A percentile compares a stretch with the other conserved stretches of the same genome.
Evolutionary conservation across 768 basidiomycete species (phyloP).

Genomic region (Lepiota brunneoincarnata): DNA sequence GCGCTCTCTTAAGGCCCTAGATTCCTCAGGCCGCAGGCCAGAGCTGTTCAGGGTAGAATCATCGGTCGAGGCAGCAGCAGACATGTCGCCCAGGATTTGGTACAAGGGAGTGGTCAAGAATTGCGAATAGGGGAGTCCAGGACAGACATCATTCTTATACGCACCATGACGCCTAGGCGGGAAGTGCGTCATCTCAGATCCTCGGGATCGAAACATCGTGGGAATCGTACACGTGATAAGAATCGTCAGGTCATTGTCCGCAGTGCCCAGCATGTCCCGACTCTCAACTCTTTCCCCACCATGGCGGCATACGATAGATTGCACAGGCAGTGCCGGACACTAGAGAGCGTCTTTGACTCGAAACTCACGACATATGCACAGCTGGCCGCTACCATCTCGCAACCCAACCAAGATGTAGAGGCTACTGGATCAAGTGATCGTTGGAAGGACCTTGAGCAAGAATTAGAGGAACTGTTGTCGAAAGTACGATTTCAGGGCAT

Average conservation of each 20-base stretch:
- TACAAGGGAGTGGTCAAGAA: neutral
- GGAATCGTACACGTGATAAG: neutral
- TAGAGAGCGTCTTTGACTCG: conserved; percentile 89
- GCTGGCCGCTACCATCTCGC: conserved; percentile 66
- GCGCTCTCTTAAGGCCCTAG: conserved; percentile 36
- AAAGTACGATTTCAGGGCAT: conserved; percentile 53
- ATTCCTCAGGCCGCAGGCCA: conserved; percentile 35
- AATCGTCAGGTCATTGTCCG: neutral
- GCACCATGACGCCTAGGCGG: too few species aligned
- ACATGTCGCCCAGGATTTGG: conserved; percentile 13
- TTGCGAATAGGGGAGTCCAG: neutral
- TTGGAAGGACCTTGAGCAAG: conserved; percentile 81
- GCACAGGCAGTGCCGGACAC: conserved; percentile 87
- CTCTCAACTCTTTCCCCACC: conserved; percentile 8
- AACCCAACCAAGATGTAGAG: conserved; percentile 59
- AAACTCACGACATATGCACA: conserved; percentile 91
- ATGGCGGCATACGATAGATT: conserved; percentile 88
- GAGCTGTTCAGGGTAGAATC: too few species aligned
- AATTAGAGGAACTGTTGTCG: conserved; percentile 80
- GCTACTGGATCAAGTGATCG: conserved; percentile 67
- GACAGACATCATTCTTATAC: too few species aligned
- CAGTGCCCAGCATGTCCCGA: neutral
- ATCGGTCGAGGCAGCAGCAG: too few species aligned
- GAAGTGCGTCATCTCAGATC: neutral
- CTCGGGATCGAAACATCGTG: neutral